Conservation (phyloP, 2,329 filamentous ascomycete species). For the Trichoderma hamatum region DNA sequence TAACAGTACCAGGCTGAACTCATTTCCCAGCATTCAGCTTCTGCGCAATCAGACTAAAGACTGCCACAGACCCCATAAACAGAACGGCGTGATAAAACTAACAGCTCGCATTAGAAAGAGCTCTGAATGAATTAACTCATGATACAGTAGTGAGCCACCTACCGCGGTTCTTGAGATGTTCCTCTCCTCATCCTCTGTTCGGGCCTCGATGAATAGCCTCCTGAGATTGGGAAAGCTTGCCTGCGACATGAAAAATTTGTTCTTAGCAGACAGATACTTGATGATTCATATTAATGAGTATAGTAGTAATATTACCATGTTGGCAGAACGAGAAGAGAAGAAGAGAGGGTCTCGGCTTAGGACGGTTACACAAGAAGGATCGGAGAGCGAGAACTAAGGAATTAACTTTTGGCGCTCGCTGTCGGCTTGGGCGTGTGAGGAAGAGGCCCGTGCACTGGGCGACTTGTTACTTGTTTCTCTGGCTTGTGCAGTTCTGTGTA, state of each 20-base stretch:
- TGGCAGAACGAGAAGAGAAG: constrained; percentile 18
- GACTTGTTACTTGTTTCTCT: not conserved
- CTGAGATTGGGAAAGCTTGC: constrained; percentile 91
- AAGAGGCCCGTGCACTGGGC: constrained; percentile 4
- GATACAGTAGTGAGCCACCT: constrained; percentile 42
- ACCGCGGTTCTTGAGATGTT: constrained; percentile 93
- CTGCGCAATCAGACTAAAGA: constrained; percentile 92
- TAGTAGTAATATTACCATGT: constrained; percentile 19
- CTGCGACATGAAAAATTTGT: constrained; percentile 41
- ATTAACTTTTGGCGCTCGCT: constrained; percentile 15
- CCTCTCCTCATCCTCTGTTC: constrained; percentile 91
- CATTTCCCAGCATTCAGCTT: constrained; percentile 65
- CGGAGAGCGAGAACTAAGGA: not conserved
- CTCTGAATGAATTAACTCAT: not conserved
- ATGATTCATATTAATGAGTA: not conserved
- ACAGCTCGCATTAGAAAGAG: constrained; percentile 7
- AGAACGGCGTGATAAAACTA: constrained; percentile 98
- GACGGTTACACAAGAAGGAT: not conserved
- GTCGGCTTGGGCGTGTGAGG: not conserved
- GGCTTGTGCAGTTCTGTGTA: not conserved
- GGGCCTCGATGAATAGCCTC: constrained; percentile 90
- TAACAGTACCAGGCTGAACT: not conserved
- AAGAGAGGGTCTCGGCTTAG: constrained; percentile 6
- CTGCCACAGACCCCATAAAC: constrained; percentile 93
- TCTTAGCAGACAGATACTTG: constrained; percentile 2